Conservation (phyloP, 768 basidiomycete species). For the Tubosaeta brunneosetosa region DNA sequence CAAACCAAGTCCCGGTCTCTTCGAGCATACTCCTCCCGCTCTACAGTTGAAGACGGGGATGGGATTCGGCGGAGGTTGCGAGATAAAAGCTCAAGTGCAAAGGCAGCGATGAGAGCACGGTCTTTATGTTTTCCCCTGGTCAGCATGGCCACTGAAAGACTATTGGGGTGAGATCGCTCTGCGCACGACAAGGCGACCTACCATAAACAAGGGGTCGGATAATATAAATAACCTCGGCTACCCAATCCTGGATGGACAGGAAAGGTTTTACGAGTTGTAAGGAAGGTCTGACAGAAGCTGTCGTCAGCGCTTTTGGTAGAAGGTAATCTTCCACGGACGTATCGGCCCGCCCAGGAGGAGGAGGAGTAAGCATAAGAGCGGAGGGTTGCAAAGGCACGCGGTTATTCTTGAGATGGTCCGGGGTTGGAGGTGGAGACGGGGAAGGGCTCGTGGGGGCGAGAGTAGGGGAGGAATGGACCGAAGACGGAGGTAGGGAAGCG, state of each 20-base stretch:
- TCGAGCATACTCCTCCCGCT: conserved; percentile 74
- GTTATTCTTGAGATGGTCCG: conserved; percentile 81
- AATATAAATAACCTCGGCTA: conserved; percentile 67
- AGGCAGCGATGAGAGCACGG: conserved; percentile 58
- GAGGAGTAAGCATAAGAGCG: conserved; percentile 47
- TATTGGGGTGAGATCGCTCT: conserved; percentile 2
- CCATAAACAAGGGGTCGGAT: conserved; percentile 76
- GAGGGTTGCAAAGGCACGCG: conserved; percentile 62
- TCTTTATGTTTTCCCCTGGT: conserved; percentile 31
- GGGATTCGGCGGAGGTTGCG: conserved; percentile 69
- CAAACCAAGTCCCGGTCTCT: conserved; percentile 79
- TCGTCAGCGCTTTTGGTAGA: conserved; percentile 74
- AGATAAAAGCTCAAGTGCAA: conserved; percentile 69
- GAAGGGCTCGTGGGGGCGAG: conserved; percentile 54
- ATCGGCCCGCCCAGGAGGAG: conserved; percentile 48
- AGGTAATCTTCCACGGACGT: conserved; percentile 73
- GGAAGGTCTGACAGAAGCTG: conserved; percentile 67
- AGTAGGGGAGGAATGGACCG: conserved; percentile 54
- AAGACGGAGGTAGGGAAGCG: conserved; percentile 52
- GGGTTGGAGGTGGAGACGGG: conserved; percentile 56
- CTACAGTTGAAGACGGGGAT: conserved; percentile 55
- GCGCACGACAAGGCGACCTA: conserved; percentile 29
- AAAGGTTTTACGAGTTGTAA: conserved; percentile 60
- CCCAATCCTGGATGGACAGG: conserved; percentile 65
- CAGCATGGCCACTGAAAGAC: conserved; percentile 20